Conservation (phyloP, 371 early-diverging fungal species). For the Choanephora cucurbitarum region DNA sequence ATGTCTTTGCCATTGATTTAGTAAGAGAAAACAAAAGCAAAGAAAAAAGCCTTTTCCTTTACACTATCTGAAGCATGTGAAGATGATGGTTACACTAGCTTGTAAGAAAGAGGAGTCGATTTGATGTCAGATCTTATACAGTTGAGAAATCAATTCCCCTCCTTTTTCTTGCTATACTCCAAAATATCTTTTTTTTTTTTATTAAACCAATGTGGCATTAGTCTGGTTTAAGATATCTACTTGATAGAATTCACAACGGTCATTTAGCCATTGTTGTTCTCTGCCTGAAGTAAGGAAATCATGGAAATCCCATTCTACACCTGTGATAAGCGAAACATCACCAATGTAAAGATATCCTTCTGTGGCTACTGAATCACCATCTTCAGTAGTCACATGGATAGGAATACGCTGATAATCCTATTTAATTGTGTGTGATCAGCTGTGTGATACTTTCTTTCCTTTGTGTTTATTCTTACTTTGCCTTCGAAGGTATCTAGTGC, state of each 20-base stretch:
- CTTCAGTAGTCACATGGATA: slow-evolving; percentile 18
- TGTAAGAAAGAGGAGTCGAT: too few relatives aligned
- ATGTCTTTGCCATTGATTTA: slow-evolving; percentile 14
- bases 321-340: slow-evolving; percentile 22
- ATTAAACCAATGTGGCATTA: background rate
- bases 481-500: slow-evolving; percentile 48
- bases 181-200: background rate
- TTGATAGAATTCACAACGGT: slow-evolving; percentile 25
- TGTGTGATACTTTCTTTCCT: background rate
- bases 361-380: slow-evolving; percentile 6
- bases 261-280: slow-evolving; percentile 32
- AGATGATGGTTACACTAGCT: background rate
- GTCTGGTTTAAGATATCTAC: slow-evolving; percentile 12
- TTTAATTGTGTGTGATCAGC: background rate
- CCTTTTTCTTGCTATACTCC: too few relatives aligned
- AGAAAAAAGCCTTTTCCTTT: too few relatives aligned
- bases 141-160: too few relatives aligned
- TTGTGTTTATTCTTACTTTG: slow-evolving; percentile 26
- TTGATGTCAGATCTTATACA: too few relatives aligned
- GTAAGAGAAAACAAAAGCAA: slow-evolving; percentile 1
- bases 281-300: slow-evolving; percentile 13
- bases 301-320: slow-evolving; percentile 36
- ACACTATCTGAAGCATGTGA: slow-evolving; percentile 1
- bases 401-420: slow-evolving; percentile 39
- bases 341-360: slow-evolving; percentile 44